phyloP scores from a whole-genome alignment of 2,329 filamentous ascomycete genomes.

The Stagonosporopsis rhizophila region DNA sequence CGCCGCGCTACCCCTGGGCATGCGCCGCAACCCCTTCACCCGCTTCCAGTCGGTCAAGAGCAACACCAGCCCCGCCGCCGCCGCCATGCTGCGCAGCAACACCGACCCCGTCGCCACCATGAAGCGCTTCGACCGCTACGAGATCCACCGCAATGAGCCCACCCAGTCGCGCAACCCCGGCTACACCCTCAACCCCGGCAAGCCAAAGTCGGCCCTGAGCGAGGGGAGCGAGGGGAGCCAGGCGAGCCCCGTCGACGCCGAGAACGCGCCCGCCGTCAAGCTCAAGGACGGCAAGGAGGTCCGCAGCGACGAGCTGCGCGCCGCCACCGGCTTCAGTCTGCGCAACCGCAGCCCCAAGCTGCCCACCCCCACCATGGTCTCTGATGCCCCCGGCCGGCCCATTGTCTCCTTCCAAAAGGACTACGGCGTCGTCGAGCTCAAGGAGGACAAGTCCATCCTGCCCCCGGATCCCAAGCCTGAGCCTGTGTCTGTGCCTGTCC shows the following conservation, averaged over 20 bases:
- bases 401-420: slow-evolving; percentile 96
- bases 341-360: slow-evolving; percentile 87
- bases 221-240: slow-evolving; percentile 37
- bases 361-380: slow-evolving; percentile 88
- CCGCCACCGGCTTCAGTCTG: slow-evolving; percentile 87
- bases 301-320: slow-evolving; percentile 83
- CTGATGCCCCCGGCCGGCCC: slow-evolving; percentile 85
- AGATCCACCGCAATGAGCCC: slow-evolving; percentile 85
- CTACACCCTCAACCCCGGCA: slow-evolving; percentile 72
- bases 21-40: slow-evolving; percentile 71
- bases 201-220: slow-evolving; percentile 45
- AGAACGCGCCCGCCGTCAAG: slow-evolving; percentile 51
- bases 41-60: slow-evolving; percentile 64
- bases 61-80: too few relatives aligned
- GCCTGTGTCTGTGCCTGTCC: neutral
- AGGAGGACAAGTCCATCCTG: slow-evolving; percentile 52
- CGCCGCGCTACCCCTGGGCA: slow-evolving; percentile 54
- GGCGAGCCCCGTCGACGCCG: slow-evolving; percentile 34
- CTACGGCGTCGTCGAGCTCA: slow-evolving; percentile 80
- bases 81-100: too few relatives aligned
- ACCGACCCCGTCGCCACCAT: slow-evolving; percentile 56
- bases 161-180: slow-evolving; percentile 80
- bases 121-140: slow-evolving; percentile 60
- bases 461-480: slow-evolving; percentile 7
- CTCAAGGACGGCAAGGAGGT: slow-evolving; percentile 84